A percentile compares a stretch with the other conserved stretches of the same genome.
phyloP scores from a whole-genome alignment of 2,329 filamentous ascomycete species.

The Cordyceps tenuipes region DNA sequence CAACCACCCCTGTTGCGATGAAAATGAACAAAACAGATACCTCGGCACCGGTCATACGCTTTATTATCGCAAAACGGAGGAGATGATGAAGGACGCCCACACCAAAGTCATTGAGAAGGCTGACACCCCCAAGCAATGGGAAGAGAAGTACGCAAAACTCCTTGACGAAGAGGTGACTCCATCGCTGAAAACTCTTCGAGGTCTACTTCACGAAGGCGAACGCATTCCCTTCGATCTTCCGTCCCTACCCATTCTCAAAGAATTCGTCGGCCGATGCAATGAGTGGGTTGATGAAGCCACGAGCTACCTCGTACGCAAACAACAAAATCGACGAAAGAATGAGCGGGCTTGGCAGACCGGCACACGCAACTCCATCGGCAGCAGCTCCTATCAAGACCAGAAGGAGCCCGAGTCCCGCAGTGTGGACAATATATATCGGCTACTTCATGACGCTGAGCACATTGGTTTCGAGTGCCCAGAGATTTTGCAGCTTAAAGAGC shows the following conservation, averaged over 20 bases:
- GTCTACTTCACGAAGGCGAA: constrained; percentile 84
- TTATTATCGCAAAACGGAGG: constrained; percentile 67
- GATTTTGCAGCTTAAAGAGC: constrained; percentile 76
- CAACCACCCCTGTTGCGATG: constrained; percentile 69
- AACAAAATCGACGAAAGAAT: constrained; percentile 92
- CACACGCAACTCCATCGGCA: constrained; percentile 58
- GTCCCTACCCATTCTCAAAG: constrained; percentile 70
- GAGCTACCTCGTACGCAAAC: constrained; percentile 92
- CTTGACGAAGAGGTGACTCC: constrained; percentile 79
- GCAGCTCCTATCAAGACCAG: constrained; percentile 48
- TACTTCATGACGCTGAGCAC: constrained; percentile 74
- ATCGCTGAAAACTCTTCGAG: constrained; percentile 75
- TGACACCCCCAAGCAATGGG: constrained; percentile 77
- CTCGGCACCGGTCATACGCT: constrained; percentile 63
- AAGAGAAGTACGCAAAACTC: constrained; percentile 77
- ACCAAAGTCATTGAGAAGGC: constrained; percentile 82
- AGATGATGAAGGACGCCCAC: constrained; percentile 56
- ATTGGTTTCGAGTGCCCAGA: constrained; percentile 92
- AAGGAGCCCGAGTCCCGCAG: constrained; percentile 83
- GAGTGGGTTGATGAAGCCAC: constrained; percentile 97
- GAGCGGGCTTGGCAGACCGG: constrained; percentile 77
- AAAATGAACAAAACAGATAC: constrained; percentile 57
- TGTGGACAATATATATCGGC: constrained; percentile 76
- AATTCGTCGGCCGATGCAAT: constrained; percentile 92
- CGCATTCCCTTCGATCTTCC: constrained; percentile 86